Evolutionary conservation across 768 basidiomycete genomes (phyloP), one percentile per base, ranked within the genome.

Genomic region (Mycena kentingensis): DNA sequence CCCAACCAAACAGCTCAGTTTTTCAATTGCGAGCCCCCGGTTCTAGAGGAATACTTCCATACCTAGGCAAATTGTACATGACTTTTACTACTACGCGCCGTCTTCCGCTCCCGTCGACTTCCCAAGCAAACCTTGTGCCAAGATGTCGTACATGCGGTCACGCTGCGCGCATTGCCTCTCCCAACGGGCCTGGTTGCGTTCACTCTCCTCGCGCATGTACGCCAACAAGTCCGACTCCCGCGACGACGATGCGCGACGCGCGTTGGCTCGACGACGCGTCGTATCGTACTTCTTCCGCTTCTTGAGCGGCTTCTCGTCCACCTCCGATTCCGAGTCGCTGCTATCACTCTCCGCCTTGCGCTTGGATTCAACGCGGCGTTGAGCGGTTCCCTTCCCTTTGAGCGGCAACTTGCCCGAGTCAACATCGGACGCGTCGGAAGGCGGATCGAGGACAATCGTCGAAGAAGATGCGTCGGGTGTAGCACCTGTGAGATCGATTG

Each of bases 1-100:
- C 61, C 61, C 1, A 65, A 66, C 31, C 66, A 67, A 34, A 57
- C 58, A 29, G 22, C 66, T 15, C 60, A 58, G 16, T 49, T 43
- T 36, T 64, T 65, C 34, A 26, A 55, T 13, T 62, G 54, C 47
- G 5, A 25, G 12, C 61, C 64, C 1, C 67, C 66, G 1, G 19
- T 27, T 3, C 11, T 53, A 5, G 45, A 53, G 5, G 51, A 53
- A 6, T 53, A 53, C 24, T 53, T 53, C 22, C 51, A 53, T 26
- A 26, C 28, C 31, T 51, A 51, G 29, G 28, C 25, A n/a, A n/a
- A 27, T 24, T 6, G 19, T 8, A 38, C 21, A 8, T 38, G 31
- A 16, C 13, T 38, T 38, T 38, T 8, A 15, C 21, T 6, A 6
- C 37, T 38, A 21, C 13, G 21, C 8, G 13, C 19, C 21, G 37